Base-by-base conservation (phyloP, 257 asterid genomes). In the Solanum tarijense region DNA sequence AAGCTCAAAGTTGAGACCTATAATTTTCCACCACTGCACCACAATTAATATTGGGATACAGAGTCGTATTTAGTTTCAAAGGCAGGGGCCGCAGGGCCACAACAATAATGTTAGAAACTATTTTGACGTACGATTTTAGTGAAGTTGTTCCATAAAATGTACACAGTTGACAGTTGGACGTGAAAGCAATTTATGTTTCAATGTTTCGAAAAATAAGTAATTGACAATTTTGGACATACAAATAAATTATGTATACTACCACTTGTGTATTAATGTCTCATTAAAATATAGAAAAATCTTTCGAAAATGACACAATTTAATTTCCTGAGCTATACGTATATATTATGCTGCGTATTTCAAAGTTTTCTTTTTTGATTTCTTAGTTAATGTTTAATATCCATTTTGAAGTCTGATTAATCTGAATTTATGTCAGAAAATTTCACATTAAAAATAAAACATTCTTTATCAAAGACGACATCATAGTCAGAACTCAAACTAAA, bases 1-100 rank as follows among this genome's bases (percentile, higher is more conserved):
- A 6, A 55, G 1, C 4, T 55, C n/a, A 6, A 55, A 0, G 10
- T 0, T 11, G 0, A 46, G 1, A 55, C 0, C 4, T 55, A 3
- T 3, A 2, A 55, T 55, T 55, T 46, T 46, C 7, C 20, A 46
- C 1, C 16, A 46, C 55, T 46, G 2, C 1, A 0, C 20, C 58
- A 46, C 20, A 13, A 46, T 13, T 13, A 46, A 13, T 46, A 46
- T 13, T 13, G 58, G 20, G 0, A 6, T 6, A 55, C 7, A 7
- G 58, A 55, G n/a, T 18, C 23, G 31, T 65, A 27, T 71, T 3
- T 76, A 43, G 31, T 43, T 81, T 29, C 31, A 29, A 82, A 82
- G 6, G 69, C 18, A 82, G 69, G 41, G 29, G 43, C 85, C 4
- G 69, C 18, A 82, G 69, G 41, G 29, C 69, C 85, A 82, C 41